These are phyloP conservation scores for Acorus calamus DNA, from an alignment of 106 monocot genomes.

Conservation along the genomic window DNA sequence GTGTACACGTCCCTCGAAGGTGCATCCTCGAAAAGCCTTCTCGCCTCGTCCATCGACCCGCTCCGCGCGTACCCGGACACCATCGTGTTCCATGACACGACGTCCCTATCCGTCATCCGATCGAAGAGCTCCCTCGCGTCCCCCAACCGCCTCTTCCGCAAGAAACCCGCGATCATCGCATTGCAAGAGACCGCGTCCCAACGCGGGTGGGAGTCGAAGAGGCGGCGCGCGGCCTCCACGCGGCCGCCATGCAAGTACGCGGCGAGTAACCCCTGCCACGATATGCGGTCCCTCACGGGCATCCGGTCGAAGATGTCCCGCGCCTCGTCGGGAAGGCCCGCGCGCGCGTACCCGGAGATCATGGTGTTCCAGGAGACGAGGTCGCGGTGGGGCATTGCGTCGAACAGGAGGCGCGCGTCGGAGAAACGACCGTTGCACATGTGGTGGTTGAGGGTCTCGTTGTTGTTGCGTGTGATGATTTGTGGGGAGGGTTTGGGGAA, in stretches of 20 bases:
- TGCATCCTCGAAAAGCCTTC: slow-evolving; percentile 24
- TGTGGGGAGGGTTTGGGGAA: too few species aligned
- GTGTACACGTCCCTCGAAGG: slow-evolving; percentile 49
- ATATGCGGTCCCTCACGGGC: slow-evolving; percentile 34
- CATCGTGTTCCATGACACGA: slow-evolving; percentile 59
- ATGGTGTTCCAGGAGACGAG: slow-evolving; percentile 38
- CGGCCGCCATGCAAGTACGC: slow-evolving; percentile 47
- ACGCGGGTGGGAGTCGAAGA: slow-evolving; percentile 25
- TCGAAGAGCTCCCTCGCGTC: slow-evolving; percentile 46
- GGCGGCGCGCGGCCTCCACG: slow-evolving; percentile 27
- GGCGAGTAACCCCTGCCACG: slow-evolving; percentile 16
- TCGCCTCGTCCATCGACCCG: slow-evolving; percentile 30
- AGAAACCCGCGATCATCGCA: slow-evolving; percentile 47
- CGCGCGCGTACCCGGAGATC: too few species aligned
- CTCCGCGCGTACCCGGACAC: slow-evolving; percentile 56
- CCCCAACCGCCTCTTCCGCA: slow-evolving; percentile 16
- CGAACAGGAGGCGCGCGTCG: slow-evolving; percentile 29
- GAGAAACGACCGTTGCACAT: slow-evolving; percentile 12
- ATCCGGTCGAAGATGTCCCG: slow-evolving; percentile 28
- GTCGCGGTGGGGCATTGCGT: slow-evolving; percentile 32
- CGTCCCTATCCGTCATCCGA: slow-evolving; percentile 34
- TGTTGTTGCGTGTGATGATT: too few species aligned
- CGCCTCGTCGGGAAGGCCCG: slow-evolving; percentile 36
- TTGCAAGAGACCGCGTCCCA: slow-evolving; percentile 66
- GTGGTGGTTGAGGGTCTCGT: too few species aligned